Evolutionary conservation across 129 eudicot species (phyloP).

Genomic region (Flaveria sonorensis): DNA sequence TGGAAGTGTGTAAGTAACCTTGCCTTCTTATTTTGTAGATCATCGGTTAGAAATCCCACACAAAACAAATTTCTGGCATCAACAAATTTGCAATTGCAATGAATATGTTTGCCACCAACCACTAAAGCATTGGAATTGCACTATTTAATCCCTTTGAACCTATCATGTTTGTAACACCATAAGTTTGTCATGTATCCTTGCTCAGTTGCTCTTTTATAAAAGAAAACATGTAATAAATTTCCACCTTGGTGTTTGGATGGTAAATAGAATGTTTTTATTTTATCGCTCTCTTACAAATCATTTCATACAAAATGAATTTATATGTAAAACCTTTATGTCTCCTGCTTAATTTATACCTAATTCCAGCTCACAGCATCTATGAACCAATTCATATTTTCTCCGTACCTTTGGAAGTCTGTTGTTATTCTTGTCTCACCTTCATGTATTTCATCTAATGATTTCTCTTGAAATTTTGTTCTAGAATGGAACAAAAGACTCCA

Average conservation of each 20-base stretch:
- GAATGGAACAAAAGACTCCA: conserved; percentile 97
- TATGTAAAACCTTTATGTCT: not conserved
- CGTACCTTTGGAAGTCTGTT: not conserved
- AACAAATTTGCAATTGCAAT: not conserved
- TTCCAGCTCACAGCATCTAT: conserved; percentile 1
- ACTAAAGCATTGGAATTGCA: conserved; percentile 9
- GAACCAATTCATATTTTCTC: conserved; percentile 9
- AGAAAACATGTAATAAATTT: not conserved
- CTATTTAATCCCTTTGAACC: not conserved
- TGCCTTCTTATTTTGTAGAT: not conserved
- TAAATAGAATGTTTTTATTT: not conserved
- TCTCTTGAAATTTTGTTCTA: conserved; percentile 33
- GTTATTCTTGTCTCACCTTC: conserved; percentile 7
- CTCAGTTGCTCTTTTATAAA: not conserved
- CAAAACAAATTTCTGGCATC: not conserved
- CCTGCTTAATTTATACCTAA: conserved; percentile 12
- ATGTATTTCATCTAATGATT: conserved; percentile 23
- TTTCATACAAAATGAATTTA: not conserved
- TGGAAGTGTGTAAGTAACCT: conserved; percentile 95
- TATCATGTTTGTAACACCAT: conserved; percentile 12
- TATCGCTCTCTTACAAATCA: not conserved
- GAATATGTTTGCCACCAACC: conserved; percentile 3
- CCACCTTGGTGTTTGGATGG: not conserved
- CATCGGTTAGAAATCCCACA: not conserved
- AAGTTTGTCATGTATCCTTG: not conserved